phyloP scores from a whole-genome alignment of 2,329 filamentous ascomycete genomes.

The Cytospora piceae region DNA sequence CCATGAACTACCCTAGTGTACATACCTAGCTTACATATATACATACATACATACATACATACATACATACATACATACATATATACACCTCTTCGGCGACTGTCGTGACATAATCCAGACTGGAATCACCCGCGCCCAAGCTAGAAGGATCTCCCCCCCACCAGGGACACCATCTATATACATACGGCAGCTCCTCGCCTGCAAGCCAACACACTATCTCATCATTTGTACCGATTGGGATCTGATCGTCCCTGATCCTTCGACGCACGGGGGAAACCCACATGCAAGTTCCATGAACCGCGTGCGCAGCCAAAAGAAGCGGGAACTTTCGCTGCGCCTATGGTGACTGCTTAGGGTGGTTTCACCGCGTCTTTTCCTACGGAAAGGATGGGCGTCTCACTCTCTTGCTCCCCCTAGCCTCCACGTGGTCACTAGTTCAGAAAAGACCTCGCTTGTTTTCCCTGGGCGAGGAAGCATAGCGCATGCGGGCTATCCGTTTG shows the following conservation, averaged over 20 bases:
- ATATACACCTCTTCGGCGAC: no score
- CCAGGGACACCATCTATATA: no score
- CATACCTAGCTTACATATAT: background rate
- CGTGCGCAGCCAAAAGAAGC: background rate
- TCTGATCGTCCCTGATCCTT: background rate
- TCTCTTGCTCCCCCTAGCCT: conserved; percentile 3
- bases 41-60: no score
- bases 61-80: background rate
- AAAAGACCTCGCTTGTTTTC: conserved; percentile 15
- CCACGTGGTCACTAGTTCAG: conserved; percentile 25
- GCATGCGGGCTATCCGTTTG: background rate
- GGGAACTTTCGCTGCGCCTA: conserved; percentile 14
- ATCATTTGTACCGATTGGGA: background rate
- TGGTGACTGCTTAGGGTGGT: conserved; percentile 16
- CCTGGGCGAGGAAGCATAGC: conserved; percentile 7
- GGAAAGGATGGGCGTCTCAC: conserved; percentile 1
- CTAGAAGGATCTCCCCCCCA: background rate
- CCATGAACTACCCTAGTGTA: no score
- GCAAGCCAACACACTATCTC: no score
- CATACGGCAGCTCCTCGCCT: no score
- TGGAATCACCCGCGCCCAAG: background rate
- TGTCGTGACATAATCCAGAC: background rate
- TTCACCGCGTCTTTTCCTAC: conserved; percentile 3
- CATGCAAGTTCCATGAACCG: background rate
- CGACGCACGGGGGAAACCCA: background rate